A percentile compares a stretch with the other conserved stretches of the same genome.
Conservation (phyloP, 805 yeast species). For the Tetrapisispora iriomotensis region DNA sequence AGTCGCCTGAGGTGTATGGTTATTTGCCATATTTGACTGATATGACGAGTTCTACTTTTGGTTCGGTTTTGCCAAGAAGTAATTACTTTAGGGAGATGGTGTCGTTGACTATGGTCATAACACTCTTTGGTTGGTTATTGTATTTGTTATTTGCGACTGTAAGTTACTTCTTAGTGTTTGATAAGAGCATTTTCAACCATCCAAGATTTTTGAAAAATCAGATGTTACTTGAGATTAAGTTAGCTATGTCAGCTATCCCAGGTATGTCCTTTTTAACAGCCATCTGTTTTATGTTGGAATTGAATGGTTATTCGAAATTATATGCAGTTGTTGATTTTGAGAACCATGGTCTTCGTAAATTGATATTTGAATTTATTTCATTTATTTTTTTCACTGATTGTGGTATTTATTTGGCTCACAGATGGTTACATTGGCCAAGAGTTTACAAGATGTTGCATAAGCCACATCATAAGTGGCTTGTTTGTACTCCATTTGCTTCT, state of each 20-base stretch:
- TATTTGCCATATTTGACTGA: slow-evolving; percentile 49
- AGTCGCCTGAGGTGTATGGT: slow-evolving; percentile 44
- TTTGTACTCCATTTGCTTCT: slow-evolving; percentile 95
- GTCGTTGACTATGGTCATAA: slow-evolving; percentile 59
- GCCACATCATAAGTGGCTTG: slow-evolving; percentile 98
- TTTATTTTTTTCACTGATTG: slow-evolving; percentile 91
- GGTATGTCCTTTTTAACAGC: slow-evolving; percentile 75
- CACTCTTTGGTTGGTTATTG: slow-evolving; percentile 75
- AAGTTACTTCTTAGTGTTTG: slow-evolving; percentile 70
- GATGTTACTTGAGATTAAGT: slow-evolving; percentile 69
- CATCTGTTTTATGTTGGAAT: slow-evolving; percentile 82
- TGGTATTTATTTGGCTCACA: slow-evolving; percentile 82
- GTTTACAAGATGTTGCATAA: slow-evolving; percentile 83
- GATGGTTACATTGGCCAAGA: slow-evolving; percentile 86
- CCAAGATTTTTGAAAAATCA: slow-evolving; percentile 94
- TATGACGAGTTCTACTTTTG: slow-evolving; percentile 44
- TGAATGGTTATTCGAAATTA: slow-evolving; percentile 72
- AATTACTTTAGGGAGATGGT: slow-evolving; percentile 64
- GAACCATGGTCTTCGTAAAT: slow-evolving; percentile 58
- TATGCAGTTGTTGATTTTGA: slow-evolving; percentile 52
- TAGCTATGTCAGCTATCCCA: slow-evolving; percentile 78
- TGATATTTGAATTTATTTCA: slow-evolving; percentile 59
- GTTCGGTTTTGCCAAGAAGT: slow-evolving; percentile 61
- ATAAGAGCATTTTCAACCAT: slow-evolving; percentile 83
- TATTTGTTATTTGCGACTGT: slow-evolving; percentile 65